These are phyloP conservation scores for Carpinus viminea DNA, from an alignment of 306 rosid species.

Conservation along the genomic window DNA sequence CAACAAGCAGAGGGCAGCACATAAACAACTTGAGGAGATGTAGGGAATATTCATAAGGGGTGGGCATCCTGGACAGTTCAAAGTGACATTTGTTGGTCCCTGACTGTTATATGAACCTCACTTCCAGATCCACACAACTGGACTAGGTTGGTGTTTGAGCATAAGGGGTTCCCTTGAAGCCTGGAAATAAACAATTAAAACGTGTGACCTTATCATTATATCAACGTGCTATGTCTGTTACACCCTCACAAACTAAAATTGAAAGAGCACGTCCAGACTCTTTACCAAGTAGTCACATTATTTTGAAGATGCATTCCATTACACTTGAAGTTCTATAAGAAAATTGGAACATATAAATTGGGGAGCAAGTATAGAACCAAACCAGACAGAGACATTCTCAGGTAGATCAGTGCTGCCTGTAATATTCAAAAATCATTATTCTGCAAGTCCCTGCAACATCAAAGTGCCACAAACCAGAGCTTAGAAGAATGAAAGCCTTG, in stretches of 20 bases:
- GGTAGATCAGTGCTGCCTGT: slow-evolving; percentile 55
- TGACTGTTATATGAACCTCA: slow-evolving; percentile 21
- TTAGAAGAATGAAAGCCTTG: slow-evolving; percentile 18
- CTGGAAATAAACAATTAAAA: slow-evolving; percentile 47
- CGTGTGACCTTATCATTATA: not conserved
- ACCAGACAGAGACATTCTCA: slow-evolving; percentile 74
- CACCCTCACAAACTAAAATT: not conserved
- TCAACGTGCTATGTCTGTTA: not conserved
- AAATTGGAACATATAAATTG: slow-evolving; percentile 18
- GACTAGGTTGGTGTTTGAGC: slow-evolving; percentile 42
- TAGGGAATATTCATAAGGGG: slow-evolving; percentile 50
- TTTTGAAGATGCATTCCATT: slow-evolving; percentile 1
- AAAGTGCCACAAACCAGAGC: slow-evolving; percentile 25
- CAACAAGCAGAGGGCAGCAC: slow-evolving; percentile 68
- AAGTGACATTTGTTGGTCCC: slow-evolving; percentile 25
- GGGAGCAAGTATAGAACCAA: slow-evolving; percentile 40
- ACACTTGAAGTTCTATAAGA: not conserved
- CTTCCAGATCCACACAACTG: slow-evolving; percentile 55
- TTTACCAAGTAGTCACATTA: not conserved
- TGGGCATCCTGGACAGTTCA: slow-evolving; percentile 56
- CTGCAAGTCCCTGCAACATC: slow-evolving; percentile 73
- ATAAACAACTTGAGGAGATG: slow-evolving; percentile 47
- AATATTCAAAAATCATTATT: slow-evolving; percentile 51
- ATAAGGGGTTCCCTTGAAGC: slow-evolving; percentile 87
- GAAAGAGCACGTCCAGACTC: not conserved